Percentiles rank a stretch among this genome's conserved stretches.
Evolutionary conservation across 73 alveolate genomes (phyloP).

Genomic region (Uronychia setigera): DNA sequence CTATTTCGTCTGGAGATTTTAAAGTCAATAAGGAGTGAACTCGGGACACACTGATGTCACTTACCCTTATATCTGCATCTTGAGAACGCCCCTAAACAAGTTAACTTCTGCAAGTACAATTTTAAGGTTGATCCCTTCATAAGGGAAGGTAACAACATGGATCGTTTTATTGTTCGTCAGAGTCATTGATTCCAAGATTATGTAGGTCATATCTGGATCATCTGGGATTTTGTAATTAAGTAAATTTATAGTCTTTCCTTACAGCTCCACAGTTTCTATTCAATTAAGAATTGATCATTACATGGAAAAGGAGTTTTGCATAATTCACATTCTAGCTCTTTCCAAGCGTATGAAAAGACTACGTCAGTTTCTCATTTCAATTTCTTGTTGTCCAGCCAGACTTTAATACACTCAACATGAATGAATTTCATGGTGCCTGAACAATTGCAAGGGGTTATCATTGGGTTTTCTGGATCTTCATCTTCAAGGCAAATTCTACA

Average conservation of each 20-base stretch:
- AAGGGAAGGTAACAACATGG: constrained; percentile 40
- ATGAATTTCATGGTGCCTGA: constrained; percentile 72
- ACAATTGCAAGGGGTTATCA: constrained; percentile 74
- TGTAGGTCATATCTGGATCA: constrained; percentile 38
- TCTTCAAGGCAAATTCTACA: constrained; percentile 70
- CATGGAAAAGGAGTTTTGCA: constrained; percentile 64
- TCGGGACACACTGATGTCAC: constrained; percentile 60
- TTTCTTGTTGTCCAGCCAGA: constrained; percentile 67
- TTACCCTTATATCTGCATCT: constrained; percentile 49
- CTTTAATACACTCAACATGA: constrained; percentile 63
- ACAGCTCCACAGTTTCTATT: neutral
- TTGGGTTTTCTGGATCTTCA: constrained; percentile 60
- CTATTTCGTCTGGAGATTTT: constrained; percentile 12
- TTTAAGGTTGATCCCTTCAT: constrained; percentile 1
- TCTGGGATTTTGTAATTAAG: constrained; percentile 37
- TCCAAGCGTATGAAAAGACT: constrained; percentile 68
- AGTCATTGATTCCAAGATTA: constrained; percentile 43
- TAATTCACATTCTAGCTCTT: constrained; percentile 72
- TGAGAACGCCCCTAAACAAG: constrained; percentile 41
- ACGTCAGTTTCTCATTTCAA: constrained; percentile 47
- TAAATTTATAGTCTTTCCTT: constrained; percentile 44
- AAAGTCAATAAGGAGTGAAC: constrained; percentile 31
- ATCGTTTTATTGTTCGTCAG: constrained; percentile 43
- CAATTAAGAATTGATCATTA: neutral
- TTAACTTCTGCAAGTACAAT: too few relatives aligned